Evolutionary conservation across 805 yeast genomes (phyloP).

Genomic region (Wickerhamiella qilinensis): DNA sequence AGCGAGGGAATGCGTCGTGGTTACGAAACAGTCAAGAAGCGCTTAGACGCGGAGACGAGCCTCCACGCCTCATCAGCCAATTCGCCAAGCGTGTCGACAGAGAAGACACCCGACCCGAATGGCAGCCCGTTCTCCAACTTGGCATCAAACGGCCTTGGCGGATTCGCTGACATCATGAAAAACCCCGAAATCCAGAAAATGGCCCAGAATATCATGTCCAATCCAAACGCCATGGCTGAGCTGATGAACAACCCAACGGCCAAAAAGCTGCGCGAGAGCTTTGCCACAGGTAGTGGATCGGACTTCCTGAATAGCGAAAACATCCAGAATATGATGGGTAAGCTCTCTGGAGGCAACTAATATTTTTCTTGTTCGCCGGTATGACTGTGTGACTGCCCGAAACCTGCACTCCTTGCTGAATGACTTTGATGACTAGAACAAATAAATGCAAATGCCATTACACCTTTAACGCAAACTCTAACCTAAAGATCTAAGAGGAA

Average conservation of each 20-base stretch:
- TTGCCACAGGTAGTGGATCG: constrained; percentile 50
- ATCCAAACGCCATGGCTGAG: constrained; percentile 59
- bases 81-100: constrained; percentile 23
- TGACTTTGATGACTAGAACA: too few relatives aligned
- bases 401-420: too few relatives aligned
- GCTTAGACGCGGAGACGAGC: constrained; percentile 54
- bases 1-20: constrained; percentile 87
- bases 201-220: constrained; percentile 75
- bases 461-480: too few relatives aligned
- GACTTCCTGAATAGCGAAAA: constrained; percentile 63
- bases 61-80: constrained; percentile 9
- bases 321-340: constrained; percentile 36
- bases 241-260: constrained; percentile 69
- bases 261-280: constrained; percentile 66
- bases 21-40: constrained; percentile 79
- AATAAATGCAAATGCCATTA: too few relatives aligned
- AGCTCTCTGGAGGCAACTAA: neutral
- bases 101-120: constrained; percentile 14
- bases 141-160: constrained; percentile 64
- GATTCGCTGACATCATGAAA: constrained; percentile 52
- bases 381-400: too few relatives aligned
- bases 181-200: constrained; percentile 89
- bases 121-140: constrained; percentile 28
- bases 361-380: too few relatives aligned
- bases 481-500: too few relatives aligned